Base-by-base conservation (phyloP, 306 rosid species). In the Ormosia semicastrata region DNA sequence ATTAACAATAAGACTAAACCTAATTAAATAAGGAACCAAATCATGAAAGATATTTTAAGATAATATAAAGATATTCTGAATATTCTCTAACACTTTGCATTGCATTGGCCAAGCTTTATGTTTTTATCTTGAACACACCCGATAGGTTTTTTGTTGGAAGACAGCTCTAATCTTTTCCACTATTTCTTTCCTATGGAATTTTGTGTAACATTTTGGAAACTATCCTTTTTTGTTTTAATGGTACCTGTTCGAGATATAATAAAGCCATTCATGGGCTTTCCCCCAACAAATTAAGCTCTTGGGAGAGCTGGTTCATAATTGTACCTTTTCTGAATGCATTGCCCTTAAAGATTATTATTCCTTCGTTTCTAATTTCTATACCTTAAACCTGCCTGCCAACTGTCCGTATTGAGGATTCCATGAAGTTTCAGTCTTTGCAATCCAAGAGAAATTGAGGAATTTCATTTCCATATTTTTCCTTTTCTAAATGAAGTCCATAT, bases 401-500 rank as follows among this genome's bases (percentile, higher is more conserved):
- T 39, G 24, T 80, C 44, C 12, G 9, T 37, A n/a, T 72, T 36
- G 40, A 72, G 41, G 71, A 66, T 32, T 69, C 56, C 2, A 44
- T 56, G 14, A 71, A 10, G 52, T 60, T 60, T 58, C 65, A 66
- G 36, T 63, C 58, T 6, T 68, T 43, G 52, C 71, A 52, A 52
- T 73, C 71, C 58, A 62, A 30, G 57, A 58, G 68, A 44, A 33
- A 49, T 76, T 54, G 52, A 54, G 53, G 68, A 59, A 41, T 67
- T 85, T 71, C 63, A 43, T 63, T 10, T 85, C 43, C 47, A 40
- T 13, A 40, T 13, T 36, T 40, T 60, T 71, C 30, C 41, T 24
- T 71, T 50, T 17, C 41, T 12, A 3, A 67, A 76, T 64, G 33
- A 34, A 34, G 37, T 29, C 47, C 47, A 58, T 58, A 29, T 67